phyloP scores from a whole-genome alignment of 1,284 basidiomycete species.

The Tylopilus sp. region DNA sequence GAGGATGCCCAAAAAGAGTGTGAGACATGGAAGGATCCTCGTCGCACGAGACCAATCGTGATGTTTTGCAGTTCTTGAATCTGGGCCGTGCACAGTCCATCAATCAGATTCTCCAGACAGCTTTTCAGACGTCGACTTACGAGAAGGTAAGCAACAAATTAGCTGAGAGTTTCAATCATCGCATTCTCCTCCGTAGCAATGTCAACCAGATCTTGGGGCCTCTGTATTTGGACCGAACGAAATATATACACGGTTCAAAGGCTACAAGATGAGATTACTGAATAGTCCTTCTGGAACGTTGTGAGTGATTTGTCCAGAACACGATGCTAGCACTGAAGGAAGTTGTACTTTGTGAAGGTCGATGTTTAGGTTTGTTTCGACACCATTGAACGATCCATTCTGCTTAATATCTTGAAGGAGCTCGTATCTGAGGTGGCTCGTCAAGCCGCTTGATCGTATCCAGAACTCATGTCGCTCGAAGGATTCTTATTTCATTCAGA shows the following conservation, averaged over 20 bases:
- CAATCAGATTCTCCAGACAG: constrained; percentile 80
- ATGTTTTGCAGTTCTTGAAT: constrained; percentile 26
- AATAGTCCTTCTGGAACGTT: constrained; percentile 43
- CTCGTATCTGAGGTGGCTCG: constrained; percentile 69
- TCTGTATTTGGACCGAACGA: constrained; percentile 84
- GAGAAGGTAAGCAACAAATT: constrained; percentile 60
- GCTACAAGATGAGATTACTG: constrained; percentile 59
- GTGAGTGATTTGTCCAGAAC: constrained; percentile 39
- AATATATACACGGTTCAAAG: constrained; percentile 70
- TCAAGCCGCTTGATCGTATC: neutral
- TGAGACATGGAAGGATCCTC: neutral
- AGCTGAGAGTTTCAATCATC: neutral
- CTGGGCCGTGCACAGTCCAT: constrained; percentile 53
- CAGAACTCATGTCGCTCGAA: constrained; percentile 25
- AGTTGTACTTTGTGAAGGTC: constrained; percentile 90
- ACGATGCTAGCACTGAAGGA: constrained; percentile 7
- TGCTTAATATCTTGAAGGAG: constrained; percentile 73
- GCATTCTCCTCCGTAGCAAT: constrained; percentile 43
- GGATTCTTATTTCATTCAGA: constrained; percentile 65
- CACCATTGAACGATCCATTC: constrained; percentile 86
- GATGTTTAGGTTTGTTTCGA: constrained; percentile 97
- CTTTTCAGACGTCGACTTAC: constrained; percentile 82
- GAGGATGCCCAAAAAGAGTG: constrained; percentile 41
- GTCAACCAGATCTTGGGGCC: constrained; percentile 67
- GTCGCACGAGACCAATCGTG: neutral